Percentiles rank a stretch among this genome's conserved stretches.
Evolutionary conservation across 495 filamentous ascomycete genomes (phyloP).

Genomic region (Stereocaulon alpinum): DNA sequence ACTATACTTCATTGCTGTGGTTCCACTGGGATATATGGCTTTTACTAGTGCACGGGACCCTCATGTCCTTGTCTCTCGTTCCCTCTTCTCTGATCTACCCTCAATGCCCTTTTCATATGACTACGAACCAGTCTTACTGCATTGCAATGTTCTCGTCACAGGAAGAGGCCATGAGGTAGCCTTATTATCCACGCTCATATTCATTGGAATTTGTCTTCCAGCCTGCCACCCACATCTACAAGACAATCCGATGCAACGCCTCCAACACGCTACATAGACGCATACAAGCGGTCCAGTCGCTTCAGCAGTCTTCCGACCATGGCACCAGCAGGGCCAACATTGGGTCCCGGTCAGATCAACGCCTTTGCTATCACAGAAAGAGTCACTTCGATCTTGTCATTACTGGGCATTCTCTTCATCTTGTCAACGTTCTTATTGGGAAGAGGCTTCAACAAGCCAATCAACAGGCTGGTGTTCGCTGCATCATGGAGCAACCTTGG

Average conservation of each 20-base stretch:
- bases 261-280: neutral
- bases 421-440: slow-evolving; percentile 57
- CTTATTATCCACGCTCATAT: too few relatives aligned
- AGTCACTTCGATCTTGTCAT: slow-evolving; percentile 56
- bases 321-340: neutral
- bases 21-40: neutral
- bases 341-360: slow-evolving; percentile 14
- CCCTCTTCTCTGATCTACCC: neutral
- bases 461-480: slow-evolving; percentile 79
- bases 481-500: slow-evolving; percentile 77
- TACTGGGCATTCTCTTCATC: slow-evolving; percentile 64
- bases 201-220: too few relatives aligned
- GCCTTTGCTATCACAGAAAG: slow-evolving; percentile 56
- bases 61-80: neutral
- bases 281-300: neutral
- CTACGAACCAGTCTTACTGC: neutral
- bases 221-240: neutral
- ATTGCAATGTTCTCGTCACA: neutral
- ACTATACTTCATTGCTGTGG: neutral
- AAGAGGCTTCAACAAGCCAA: slow-evolving; percentile 64
- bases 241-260: neutral
- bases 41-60: neutral
- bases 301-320: slow-evolving; percentile 3
- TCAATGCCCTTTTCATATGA: neutral
- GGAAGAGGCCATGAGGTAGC: too few relatives aligned